Conservation (phyloP, 257 asterid genomes). For the Solanum arcanum region DNA sequence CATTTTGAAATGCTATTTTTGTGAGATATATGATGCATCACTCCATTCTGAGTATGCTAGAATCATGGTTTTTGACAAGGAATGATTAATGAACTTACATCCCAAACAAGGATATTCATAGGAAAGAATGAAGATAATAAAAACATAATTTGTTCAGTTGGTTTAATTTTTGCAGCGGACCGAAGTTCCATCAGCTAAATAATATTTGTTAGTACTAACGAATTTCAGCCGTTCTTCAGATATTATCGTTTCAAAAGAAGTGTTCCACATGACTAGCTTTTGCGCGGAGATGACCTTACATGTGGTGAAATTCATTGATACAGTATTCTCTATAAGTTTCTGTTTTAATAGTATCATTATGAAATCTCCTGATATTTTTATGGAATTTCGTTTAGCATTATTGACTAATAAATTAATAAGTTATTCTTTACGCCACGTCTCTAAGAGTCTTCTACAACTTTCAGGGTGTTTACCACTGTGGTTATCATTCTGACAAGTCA, state of each 20-base stretch:
- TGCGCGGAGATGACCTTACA: neutral
- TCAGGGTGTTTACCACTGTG: slow-evolving; percentile 71
- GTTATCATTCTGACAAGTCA: slow-evolving; percentile 66
- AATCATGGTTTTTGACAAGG: neutral
- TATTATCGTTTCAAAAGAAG: neutral
- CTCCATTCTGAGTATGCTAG: neutral
- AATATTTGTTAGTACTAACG: neutral
- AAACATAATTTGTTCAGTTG: neutral
- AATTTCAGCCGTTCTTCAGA: neutral
- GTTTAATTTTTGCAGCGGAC: neutral
- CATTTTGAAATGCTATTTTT: neutral
- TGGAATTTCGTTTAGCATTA: neutral
- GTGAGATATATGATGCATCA: neutral
- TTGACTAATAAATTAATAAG: neutral
- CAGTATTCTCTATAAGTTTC: neutral
- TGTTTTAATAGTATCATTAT: neutral
- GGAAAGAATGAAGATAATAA: neutral
- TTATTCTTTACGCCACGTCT: neutral
- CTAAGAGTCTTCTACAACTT: neutral
- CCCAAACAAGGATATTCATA: neutral
- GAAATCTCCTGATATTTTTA: neutral
- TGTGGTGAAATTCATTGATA: neutral
- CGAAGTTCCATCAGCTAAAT: neutral
- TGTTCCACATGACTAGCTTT: neutral
- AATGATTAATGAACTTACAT: neutral